These are phyloP conservation scores for Baorangia bicolor DNA, from an alignment of 768 basidiomycete species.

Conservation along the genomic window DNA sequence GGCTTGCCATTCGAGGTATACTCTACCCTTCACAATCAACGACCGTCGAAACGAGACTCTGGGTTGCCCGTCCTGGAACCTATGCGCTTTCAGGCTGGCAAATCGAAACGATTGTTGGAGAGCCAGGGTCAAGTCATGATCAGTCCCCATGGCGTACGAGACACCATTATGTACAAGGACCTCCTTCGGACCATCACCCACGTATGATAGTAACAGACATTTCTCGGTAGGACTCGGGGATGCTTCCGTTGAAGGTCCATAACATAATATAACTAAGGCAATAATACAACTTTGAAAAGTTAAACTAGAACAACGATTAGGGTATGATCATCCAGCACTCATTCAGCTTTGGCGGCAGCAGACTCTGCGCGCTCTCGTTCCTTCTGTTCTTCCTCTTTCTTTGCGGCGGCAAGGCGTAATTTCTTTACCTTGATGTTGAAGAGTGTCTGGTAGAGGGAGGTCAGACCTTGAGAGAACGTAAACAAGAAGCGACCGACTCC, in stretches of 20 bases:
- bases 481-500: conserved; percentile 50
- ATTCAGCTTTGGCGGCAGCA: conserved; percentile 19
- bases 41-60: conserved; percentile 51
- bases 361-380: conserved; percentile 30
- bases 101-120: conserved; percentile 63
- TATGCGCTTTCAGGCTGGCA: conserved; percentile 69
- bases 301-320: conserved; percentile 3
- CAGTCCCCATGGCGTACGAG: conserved; percentile 34
- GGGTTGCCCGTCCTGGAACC: conserved; percentile 60
- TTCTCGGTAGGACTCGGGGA: conserved; percentile 4
- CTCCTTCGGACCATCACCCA: conserved; percentile 27
- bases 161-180: conserved; percentile 41
- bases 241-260: conserved; percentile 3
- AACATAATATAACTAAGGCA: conserved; percentile 13
- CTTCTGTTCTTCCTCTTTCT: conserved; percentile 46
- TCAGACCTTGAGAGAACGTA: background rate
- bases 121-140: conserved; percentile 22
- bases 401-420: conserved; percentile 51
- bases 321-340: conserved; percentile 16
- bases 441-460: conserved; percentile 47
- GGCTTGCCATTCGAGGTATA: conserved; percentile 61
- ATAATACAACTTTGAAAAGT: background rate
- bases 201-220: conserved; percentile 36
- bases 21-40: conserved; percentile 50
- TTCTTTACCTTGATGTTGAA: conserved; percentile 75